Evolutionary conservation across 2,329 filamentous ascomycete genomes (phyloP).

Genomic region (Aureobasidium sp.): DNA sequence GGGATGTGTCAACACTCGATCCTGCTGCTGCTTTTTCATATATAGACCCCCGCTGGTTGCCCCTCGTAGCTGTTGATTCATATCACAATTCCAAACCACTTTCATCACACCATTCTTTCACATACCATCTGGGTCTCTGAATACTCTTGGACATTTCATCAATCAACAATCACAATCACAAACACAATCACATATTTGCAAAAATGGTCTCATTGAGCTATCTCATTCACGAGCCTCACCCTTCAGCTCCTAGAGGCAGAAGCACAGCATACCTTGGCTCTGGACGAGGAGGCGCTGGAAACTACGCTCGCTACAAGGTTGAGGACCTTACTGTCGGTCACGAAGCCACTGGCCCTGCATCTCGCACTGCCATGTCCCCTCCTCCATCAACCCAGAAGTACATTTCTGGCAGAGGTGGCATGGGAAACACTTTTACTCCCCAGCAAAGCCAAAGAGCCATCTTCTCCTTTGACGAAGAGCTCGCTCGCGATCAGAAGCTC

Average conservation of each 20-base stretch:
- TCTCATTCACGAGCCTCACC: constrained; percentile 56
- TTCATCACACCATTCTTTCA: background rate
- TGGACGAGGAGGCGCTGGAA: constrained; percentile 54
- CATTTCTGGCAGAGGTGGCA: constrained; percentile 50
- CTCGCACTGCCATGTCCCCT: constrained; percentile 43
- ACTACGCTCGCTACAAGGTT: constrained; percentile 48
- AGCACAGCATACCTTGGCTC: constrained; percentile 41
- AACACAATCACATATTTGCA: constrained; percentile 15
- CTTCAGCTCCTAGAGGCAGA: constrained; percentile 42
- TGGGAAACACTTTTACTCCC: constrained; percentile 49
- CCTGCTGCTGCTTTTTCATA: background rate
- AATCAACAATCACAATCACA: constrained; percentile 16
- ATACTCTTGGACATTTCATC: background rate
- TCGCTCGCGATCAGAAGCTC: constrained; percentile 50
- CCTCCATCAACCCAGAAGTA: constrained; percentile 46
- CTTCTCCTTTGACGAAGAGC: constrained; percentile 63
- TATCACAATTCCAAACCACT: background rate
- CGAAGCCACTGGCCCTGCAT: constrained; percentile 40
- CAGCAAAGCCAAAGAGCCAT: constrained; percentile 51
- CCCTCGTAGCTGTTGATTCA: background rate
- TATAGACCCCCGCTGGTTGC: constrained; percentile 3
- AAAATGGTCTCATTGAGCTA: constrained; percentile 33
- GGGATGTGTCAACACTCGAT: constrained; percentile 14
- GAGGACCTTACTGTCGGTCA: constrained; percentile 46
- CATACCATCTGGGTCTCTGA: background rate